These are phyloP conservation scores for Raphanus sativus DNA, from an alignment of 345 rosid genomes.

Conservation along the genomic window DNA sequence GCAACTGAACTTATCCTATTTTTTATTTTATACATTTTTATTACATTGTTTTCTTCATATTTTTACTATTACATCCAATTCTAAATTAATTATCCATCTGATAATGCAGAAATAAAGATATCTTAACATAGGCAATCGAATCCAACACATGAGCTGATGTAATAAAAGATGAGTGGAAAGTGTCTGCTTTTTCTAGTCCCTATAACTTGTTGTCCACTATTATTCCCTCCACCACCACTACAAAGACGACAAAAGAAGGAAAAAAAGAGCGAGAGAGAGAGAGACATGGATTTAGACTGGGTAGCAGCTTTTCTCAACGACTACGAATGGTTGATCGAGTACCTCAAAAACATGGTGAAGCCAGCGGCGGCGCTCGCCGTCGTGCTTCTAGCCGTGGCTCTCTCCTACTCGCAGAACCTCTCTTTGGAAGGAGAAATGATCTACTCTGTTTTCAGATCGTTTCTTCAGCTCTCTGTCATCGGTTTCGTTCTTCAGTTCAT, in stretches of 20 bases:
- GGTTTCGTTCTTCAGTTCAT: conserved; percentile 93
- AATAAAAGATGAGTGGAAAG: background rate
- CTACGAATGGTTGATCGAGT: conserved; percentile 56
- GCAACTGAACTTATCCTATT: background rate
- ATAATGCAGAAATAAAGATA: background rate
- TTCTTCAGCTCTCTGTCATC: conserved; percentile 79
- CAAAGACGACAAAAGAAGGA: conserved; percentile 13
- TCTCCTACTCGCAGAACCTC: conserved; percentile 64
- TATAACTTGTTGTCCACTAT: conserved; percentile 1
- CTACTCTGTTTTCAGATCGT: conserved; percentile 68
- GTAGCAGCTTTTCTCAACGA: conserved; percentile 36
- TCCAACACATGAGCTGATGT: background rate
- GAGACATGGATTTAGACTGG: conserved; percentile 27
- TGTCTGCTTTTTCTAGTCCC: background rate
- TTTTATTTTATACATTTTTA: background rate
- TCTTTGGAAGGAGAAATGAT: conserved; percentile 77
- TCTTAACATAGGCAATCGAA: background rate
- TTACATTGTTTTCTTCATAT: background rate
- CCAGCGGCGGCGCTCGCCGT: conserved; percentile 79
- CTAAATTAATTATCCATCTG: background rate
- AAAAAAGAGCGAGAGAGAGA: background rate
- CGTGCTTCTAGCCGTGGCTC: conserved; percentile 62
- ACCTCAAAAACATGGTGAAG: conserved; percentile 68
- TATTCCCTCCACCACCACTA: conserved; percentile 12
- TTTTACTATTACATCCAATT: background rate